These are phyloP conservation scores for Spencermartinsiella ligniputridi DNA, from an alignment of 1,139 yeast species.

Conservation along the genomic window DNA sequence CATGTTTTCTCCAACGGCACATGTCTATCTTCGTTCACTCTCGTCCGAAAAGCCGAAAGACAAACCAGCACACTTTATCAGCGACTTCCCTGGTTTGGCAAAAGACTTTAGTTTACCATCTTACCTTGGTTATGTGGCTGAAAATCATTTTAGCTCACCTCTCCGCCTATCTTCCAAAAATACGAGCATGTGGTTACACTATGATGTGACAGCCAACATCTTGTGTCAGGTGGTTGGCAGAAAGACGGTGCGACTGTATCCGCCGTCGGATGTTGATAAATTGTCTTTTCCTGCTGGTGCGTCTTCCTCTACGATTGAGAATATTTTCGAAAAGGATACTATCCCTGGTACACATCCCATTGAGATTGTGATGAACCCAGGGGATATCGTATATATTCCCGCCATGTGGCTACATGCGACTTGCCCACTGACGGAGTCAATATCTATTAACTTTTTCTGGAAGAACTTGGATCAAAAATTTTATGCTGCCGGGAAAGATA, in stretches of 20 bases:
- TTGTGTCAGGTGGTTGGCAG: conserved; percentile 36
- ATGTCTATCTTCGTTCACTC: conserved; percentile 31
- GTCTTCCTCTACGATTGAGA: conserved; percentile 32
- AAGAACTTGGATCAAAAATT: conserved; percentile 26
- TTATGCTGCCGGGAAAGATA: conserved; percentile 34
- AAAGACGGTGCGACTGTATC: conserved; percentile 33
- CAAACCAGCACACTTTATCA: conserved; percentile 28
- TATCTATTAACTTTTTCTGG: conserved; percentile 36
- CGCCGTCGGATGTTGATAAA: conserved; percentile 32
- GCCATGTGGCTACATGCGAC: conserved; percentile 39
- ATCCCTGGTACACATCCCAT: conserved; percentile 27
- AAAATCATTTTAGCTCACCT: conserved; percentile 34
- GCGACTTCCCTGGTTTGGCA: conserved; percentile 32
- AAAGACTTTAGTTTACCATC: conserved; percentile 33
- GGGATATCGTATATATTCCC: conserved; percentile 37
- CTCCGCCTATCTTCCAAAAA: conserved; percentile 33
- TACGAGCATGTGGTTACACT: conserved; percentile 37
- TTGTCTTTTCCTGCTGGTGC: conserved; percentile 33
- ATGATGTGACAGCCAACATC: conserved; percentile 37
- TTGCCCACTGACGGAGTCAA: conserved; percentile 30
- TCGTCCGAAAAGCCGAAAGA: conserved; percentile 30
- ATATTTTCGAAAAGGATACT: conserved; percentile 27
- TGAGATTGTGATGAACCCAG: conserved; percentile 34
- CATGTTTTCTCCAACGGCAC: conserved; percentile 19
- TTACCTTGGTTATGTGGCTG: conserved; percentile 15